Evolutionary conservation across 257 asterid genomes (phyloP), one percentile per base, ranked within the genome.

Genomic region (Nemophila menziesii): DNA sequence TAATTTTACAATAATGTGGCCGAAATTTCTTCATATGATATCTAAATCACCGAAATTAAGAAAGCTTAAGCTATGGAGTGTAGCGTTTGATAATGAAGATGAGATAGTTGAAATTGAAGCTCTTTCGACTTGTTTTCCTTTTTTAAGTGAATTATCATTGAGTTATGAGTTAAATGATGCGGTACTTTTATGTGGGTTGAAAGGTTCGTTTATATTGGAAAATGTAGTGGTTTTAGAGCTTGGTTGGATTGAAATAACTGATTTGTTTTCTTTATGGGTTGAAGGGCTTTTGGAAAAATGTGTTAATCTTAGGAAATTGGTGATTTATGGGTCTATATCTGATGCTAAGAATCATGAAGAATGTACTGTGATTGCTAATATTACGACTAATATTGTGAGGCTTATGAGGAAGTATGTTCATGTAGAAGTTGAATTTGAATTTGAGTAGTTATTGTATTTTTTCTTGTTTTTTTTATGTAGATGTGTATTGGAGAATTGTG

Each of bases 1-100:
- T 74, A 84, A 80, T 71, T 85, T 85, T 63, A 80, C 96, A 1
- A 75, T 85, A 65, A 78, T 75, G 87, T 85, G 96, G 96, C 75
- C 83, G 0, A 85, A 85, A 60, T 85, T 85, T 65, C 92, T 73
- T 44, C 79, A 73, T 50, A 85, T 85, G 96, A 80, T 85, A 49
- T 74, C 96, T 33, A 75, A 75, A 49, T 85, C 96, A 1, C 57
- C 89, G 9, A 75, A 67, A 48, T 54, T 85, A 68, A 75, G 51
- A 66, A 69, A 58, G 60, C 92, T 85, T 18, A 70, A 92, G 64
- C 89, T 85, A 5, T 85, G 96, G 96, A 83, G 79, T 52, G 92
- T 85, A 29, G 89, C 78, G 39, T 85, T 85, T 56, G 96, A 85
- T 29, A 85, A 85, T 21, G 96, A 85, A 57, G 96, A 85, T 5